phyloP scores from a whole-genome alignment of 306 rosid species.

The Arachis hypogaea region DNA sequence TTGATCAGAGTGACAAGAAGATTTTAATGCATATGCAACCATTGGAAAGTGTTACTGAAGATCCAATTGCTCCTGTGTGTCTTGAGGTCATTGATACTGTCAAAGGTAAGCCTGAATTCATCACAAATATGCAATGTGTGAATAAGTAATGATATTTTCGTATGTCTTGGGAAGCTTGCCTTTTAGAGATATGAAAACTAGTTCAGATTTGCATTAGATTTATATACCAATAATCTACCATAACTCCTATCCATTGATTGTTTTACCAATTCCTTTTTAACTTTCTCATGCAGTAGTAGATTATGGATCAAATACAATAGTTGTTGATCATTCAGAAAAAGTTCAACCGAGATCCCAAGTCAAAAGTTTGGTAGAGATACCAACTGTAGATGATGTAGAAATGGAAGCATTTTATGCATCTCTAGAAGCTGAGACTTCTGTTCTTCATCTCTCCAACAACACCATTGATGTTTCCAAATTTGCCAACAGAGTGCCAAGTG shows the following conservation, averaged over 20 bases:
- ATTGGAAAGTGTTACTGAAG: background rate
- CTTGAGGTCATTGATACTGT: background rate
- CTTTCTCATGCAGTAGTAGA: constrained; percentile 22
- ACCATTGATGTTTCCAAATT: background rate
- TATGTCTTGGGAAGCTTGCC: background rate
- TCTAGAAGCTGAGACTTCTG: constrained; percentile 35
- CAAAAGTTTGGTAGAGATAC: background rate
- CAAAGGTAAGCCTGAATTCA: constrained; percentile 17
- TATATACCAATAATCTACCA: background rate
- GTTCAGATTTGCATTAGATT: background rate
- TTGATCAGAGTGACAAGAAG: constrained; percentile 7
- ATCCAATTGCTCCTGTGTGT: background rate
- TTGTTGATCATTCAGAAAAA: constrained; percentile 26
- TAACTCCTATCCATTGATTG: background rate
- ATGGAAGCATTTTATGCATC: constrained; percentile 44
- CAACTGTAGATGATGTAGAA: constrained; percentile 24
- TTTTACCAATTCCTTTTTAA: constrained; percentile 10
- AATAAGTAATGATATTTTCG: background rate
- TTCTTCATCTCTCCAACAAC: constrained; percentile 2
- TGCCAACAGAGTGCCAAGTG: constrained; percentile 26
- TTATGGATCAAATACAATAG: constrained; percentile 3
- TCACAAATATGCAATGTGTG: background rate
- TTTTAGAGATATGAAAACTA: background rate
- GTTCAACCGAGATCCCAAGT: constrained; percentile 10
- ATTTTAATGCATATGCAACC: background rate